Percentiles rank a stretch among this genome's conserved stretches.
These are phyloP conservation scores for Colletotrichum tropicicola DNA, from an alignment of 2,329 filamentous ascomycete genomes.

Conservation along the genomic window DNA sequence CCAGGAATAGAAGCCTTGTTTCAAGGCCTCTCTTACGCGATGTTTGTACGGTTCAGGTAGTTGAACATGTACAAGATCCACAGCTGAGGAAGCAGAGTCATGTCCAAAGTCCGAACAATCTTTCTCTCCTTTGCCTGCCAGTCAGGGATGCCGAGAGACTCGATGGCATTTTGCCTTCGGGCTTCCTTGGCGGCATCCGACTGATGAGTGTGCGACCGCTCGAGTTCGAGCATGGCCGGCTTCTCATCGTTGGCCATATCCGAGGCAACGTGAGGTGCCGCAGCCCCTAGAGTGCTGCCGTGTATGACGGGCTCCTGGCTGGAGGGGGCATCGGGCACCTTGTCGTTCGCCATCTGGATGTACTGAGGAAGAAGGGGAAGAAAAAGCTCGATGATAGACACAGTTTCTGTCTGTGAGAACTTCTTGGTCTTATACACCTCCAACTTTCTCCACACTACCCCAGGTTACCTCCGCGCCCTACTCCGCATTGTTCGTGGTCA, in stretches of 20 bases:
- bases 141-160: slow-evolving; percentile 11
- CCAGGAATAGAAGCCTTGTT: not conserved
- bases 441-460: slow-evolving; percentile 1
- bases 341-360: not conserved
- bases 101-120: slow-evolving; percentile 31
- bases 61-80: slow-evolving; percentile 35
- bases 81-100: slow-evolving; percentile 32
- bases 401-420: not conserved
- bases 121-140: slow-evolving; percentile 26
- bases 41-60: slow-evolving; percentile 33
- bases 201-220: not conserved
- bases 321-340: not conserved
- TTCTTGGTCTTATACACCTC: not conserved
- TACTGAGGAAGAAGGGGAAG: not conserved
- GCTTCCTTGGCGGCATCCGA: not conserved
- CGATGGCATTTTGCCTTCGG: not conserved
- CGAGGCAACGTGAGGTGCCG: not conserved
- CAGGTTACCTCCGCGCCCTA: not conserved
- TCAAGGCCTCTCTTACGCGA: slow-evolving; percentile 15
- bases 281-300: not conserved
- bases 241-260: not conserved
- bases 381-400: not conserved
- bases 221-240: not conserved
- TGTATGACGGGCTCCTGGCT: not conserved
- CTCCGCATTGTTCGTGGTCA: not conserved